Conservation (phyloP, 2,329 filamentous ascomycete species). For the Aspergillus fijiensis region DNA sequence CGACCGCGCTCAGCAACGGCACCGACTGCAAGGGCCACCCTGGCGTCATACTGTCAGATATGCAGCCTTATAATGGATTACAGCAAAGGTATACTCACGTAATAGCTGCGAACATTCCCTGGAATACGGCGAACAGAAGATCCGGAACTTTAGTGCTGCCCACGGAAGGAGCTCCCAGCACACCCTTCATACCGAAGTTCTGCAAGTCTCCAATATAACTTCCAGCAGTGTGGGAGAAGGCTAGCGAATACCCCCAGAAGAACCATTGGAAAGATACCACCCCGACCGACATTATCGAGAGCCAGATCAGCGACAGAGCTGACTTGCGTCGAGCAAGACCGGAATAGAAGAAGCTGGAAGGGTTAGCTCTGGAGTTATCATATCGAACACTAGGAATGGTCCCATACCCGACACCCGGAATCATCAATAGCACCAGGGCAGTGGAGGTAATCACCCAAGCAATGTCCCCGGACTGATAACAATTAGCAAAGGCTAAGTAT, state of each 20-base stretch:
- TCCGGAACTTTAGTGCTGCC: conserved; percentile 74
- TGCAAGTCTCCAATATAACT: conserved; percentile 74
- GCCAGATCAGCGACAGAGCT: conserved; percentile 79
- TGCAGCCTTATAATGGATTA: neutral
- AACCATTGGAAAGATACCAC: conserved; percentile 91
- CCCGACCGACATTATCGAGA: conserved; percentile 76
- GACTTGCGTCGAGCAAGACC: conserved; percentile 87
- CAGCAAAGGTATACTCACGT: conserved; percentile 60
- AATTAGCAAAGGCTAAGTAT: conserved; percentile 15
- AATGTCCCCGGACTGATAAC: conserved; percentile 69
- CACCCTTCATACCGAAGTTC: conserved; percentile 77
- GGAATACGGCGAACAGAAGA: conserved; percentile 77
- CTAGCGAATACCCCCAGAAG: conserved; percentile 86
- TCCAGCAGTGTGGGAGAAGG: conserved; percentile 75
- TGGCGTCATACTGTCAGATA: conserved; percentile 32
- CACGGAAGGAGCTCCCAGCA: conserved; percentile 73
- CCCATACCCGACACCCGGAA: conserved; percentile 76
- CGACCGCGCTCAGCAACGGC: conserved; percentile 83
- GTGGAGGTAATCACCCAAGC: conserved; percentile 75
- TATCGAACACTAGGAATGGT: neutral
- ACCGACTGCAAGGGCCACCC: conserved; percentile 78
- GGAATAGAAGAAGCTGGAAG: conserved; percentile 79
- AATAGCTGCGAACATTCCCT: conserved; percentile 63
- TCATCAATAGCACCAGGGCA: conserved; percentile 85
- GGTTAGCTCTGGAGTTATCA: conserved; percentile 12